Percentiles rank a stretch among this genome's conserved stretches.
phyloP scores from a whole-genome alignment of 371 early-diverging fungal species.

The Capniomyces stellatus region DNA sequence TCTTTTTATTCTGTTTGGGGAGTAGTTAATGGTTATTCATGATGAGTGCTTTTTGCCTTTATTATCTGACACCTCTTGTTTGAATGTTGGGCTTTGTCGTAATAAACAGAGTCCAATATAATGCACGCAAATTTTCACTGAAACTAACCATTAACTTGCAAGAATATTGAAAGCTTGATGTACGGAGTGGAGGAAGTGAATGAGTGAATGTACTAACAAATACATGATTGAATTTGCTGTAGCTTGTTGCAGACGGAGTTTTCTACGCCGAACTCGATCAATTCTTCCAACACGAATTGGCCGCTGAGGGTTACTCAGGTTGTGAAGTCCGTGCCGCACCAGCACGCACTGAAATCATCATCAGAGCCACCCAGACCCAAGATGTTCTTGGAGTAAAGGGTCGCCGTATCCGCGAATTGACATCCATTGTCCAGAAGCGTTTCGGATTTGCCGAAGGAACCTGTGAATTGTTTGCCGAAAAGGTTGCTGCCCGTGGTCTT shows the following conservation, averaged over 20 bases:
- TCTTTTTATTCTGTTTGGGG: too few relatives aligned
- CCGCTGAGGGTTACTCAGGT: conserved; percentile 86
- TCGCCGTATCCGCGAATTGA: conserved; percentile 96
- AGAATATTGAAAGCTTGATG: not conserved
- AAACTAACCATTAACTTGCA: not conserved
- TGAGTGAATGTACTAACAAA: not conserved
- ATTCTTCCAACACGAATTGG: conserved; percentile 88
- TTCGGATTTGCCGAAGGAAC: conserved; percentile 96
- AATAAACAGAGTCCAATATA: too few relatives aligned
- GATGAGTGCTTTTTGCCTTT: not conserved
- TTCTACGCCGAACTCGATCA: conserved; percentile 99
- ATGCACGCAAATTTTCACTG: conserved; percentile 4
- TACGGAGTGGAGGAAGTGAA: not conserved
- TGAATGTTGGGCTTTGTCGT: conserved; percentile 16
- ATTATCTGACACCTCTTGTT: conserved; percentile 26
- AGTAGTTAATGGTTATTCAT: too few relatives aligned
- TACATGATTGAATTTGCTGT: conserved; percentile 3
- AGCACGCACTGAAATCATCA: conserved; percentile 97
- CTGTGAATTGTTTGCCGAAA: conserved; percentile 97
- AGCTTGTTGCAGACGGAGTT: conserved; percentile 98
- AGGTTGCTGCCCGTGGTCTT: conserved; percentile 95
- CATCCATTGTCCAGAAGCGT: conserved; percentile 95
- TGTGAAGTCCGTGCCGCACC: conserved; percentile 98
- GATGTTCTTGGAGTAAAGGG: conserved; percentile 98
- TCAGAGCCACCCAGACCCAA: conserved; percentile 97